phyloP scores from a whole-genome alignment of 805 yeast genomes.

The Lachancea nothofagi region DNA sequence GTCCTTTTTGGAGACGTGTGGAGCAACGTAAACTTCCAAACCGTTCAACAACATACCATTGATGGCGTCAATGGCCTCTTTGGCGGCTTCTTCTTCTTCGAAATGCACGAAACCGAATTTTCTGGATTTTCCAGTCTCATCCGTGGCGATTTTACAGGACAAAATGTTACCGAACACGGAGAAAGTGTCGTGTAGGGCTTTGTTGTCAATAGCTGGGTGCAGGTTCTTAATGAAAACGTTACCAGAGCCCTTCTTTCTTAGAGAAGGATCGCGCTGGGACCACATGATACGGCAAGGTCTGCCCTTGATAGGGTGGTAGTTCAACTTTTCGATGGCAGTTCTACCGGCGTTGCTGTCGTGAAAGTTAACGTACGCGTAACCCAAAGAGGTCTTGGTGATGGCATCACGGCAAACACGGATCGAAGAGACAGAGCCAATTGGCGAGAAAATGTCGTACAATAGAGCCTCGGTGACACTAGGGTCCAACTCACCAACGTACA shows the following conservation, averaged over 20 bases:
- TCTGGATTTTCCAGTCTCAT: slow-evolving; percentile 83
- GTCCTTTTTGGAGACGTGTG: slow-evolving; percentile 86
- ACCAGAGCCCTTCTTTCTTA: slow-evolving; percentile 92
- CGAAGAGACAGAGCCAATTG: slow-evolving; percentile 90
- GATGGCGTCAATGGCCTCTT: slow-evolving; percentile 91
- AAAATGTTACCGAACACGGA: slow-evolving; percentile 92
- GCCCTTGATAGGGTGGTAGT: slow-evolving; percentile 91
- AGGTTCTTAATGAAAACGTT: slow-evolving; percentile 97
- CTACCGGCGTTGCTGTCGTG: slow-evolving; percentile 85
- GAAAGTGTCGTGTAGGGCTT: slow-evolving; percentile 96
- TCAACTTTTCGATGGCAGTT: slow-evolving; percentile 89
- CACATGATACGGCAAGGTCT: slow-evolving; percentile 99
- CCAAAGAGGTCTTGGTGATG: slow-evolving; percentile 91
- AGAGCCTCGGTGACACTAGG: slow-evolving; percentile 89
- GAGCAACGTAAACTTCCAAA: slow-evolving; percentile 92
- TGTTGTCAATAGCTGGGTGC: slow-evolving; percentile 97
- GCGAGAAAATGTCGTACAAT: slow-evolving; percentile 90
- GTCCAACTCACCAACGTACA: slow-evolving; percentile 96
- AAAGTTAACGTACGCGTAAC: slow-evolving; percentile 97
- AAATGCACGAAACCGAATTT: slow-evolving; percentile 98
- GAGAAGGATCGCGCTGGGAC: slow-evolving; percentile 98
- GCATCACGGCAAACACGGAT: slow-evolving; percentile 99
- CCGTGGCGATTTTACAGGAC: slow-evolving; percentile 96
- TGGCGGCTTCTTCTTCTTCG: slow-evolving; percentile 87
- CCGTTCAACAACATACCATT: slow-evolving; percentile 98